These are phyloP conservation scores for Neofusicoccum laricinum DNA, from an alignment of 2,329 filamentous ascomycete species.

Conservation along the genomic window DNA sequence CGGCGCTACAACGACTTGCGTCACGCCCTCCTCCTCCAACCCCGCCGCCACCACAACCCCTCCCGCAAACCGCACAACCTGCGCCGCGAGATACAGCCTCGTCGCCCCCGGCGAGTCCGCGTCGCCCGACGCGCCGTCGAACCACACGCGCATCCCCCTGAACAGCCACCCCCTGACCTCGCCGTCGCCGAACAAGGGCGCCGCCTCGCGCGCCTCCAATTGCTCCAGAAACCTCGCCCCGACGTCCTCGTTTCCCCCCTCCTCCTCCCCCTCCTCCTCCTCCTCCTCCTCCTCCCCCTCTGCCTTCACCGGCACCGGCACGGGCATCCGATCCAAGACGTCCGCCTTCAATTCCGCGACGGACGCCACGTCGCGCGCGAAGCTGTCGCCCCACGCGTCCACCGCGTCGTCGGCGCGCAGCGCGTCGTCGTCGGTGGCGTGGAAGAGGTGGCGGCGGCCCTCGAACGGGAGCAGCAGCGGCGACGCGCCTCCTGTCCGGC, in stretches of 20 bases:
- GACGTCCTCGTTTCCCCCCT: background rate
- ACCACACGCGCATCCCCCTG: constrained; percentile 24
- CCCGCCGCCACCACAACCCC: constrained; percentile 57
- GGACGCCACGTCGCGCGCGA: constrained; percentile 62
- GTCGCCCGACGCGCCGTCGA: constrained; percentile 17
- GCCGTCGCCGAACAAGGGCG: background rate
- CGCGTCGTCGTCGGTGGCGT: constrained; percentile 57
- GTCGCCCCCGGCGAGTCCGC: constrained; percentile 21
- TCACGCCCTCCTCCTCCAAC: constrained; percentile 55
- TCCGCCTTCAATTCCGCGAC: constrained; percentile 19
- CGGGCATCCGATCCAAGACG: background rate
- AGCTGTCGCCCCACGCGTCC: constrained; percentile 82
- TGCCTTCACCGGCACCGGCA: too few species aligned
- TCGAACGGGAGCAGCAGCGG: constrained; percentile 63
- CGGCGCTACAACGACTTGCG: constrained; percentile 66
- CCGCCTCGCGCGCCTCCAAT: background rate
- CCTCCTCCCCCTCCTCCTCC: background rate
- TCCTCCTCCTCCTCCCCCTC: background rate
- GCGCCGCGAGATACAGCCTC: constrained; percentile 47
- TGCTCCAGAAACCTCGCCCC: background rate
- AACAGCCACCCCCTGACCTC: constrained; percentile 27
- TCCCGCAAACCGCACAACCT: constrained; percentile 66
- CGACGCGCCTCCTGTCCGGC: constrained; percentile 28
- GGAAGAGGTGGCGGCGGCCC: constrained; percentile 67
- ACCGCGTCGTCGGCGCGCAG: constrained; percentile 59